Evolutionary conservation across 805 yeast species (phyloP).

Genomic region (Saccharomycopsis amapae): DNA sequence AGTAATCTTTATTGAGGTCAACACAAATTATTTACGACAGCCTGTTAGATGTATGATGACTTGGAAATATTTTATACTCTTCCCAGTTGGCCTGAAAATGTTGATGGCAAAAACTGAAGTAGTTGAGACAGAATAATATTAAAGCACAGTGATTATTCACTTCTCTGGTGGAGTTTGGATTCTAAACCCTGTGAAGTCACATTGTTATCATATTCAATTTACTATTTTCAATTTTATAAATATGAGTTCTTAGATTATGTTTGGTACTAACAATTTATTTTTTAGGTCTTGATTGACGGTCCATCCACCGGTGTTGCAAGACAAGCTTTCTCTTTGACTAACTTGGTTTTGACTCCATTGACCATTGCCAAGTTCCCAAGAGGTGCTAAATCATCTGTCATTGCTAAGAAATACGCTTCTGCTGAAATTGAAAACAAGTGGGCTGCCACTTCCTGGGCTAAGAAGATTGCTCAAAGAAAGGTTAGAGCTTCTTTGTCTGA

Average conservation of each 20-base stretch:
- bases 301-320: conserved; percentile 84
- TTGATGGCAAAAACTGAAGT: too few relatives aligned
- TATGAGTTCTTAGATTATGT: neutral
- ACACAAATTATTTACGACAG: too few relatives aligned
- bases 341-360: conserved; percentile 88
- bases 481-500: conserved; percentile 90
- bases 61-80: too few relatives aligned
- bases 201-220: neutral
- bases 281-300: conserved; percentile 88
- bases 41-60: too few relatives aligned
- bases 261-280: conserved; percentile 27
- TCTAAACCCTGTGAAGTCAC: neutral
- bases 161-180: too few relatives aligned
- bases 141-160: too few relatives aligned
- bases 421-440: conserved; percentile 85
- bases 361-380: conserved; percentile 83
- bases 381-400: conserved; percentile 83
- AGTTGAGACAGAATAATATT: too few relatives aligned
- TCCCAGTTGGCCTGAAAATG: too few relatives aligned
- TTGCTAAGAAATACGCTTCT: conserved; percentile 89
- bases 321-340: conserved; percentile 83
- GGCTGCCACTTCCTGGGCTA: conserved; percentile 94
- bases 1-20: too few relatives aligned
- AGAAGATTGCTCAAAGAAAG: conserved; percentile 93
- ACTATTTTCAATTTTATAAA: neutral